Base-by-base conservation (phyloP, 768 basidiomycete species). In the Mycena chlorophos region DNA sequence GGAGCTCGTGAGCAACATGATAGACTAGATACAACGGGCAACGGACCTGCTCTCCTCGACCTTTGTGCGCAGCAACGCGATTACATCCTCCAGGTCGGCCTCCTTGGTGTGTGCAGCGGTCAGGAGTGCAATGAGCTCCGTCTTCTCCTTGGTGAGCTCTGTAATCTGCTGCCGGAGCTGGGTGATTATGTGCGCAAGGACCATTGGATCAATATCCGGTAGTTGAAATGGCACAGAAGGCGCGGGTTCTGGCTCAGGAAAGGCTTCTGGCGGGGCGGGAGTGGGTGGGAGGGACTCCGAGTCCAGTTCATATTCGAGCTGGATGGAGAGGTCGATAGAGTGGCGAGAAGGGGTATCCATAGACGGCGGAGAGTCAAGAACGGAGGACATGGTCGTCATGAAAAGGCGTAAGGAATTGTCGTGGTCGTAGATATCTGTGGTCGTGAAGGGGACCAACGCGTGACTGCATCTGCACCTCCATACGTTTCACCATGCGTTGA, bases 11-110 rank as follows among this genome's bases (percentile, higher is more conserved):
- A 57, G 52, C 43, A 61, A 42, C 14, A 38, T 48, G 16, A 39
- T 13, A 62, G 54, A 51, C 31, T 59, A 54, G 53, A 55, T 12
- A 58, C 37, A 45, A 26, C 34, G 29, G 28, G 30, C 17, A 39
- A 20, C 28, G 20, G 45, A 89, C 90, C 91, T 81, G 77, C 89
- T 91, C 70, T 93, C 91, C 64, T 93, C 91, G 3, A 93, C 89
- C 68, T 92, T 93, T n/a, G 82, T 77, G 30, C 91, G 81, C 48
- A 94, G 73, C 69, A 93, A 72, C 2, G 75, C 70, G 46, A 94
- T 89, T 38, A 84, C 83, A 58, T 88, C 86, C 60, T 82, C 78
- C 51, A 87, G 69, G 54, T 81, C 79, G 2, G 81, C 80, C 66
- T 89, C 86, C 43, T 82, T 76, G 12, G 74, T 68, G 45, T 79